These are phyloP conservation scores for Alternaria alternata DNA, from an alignment of 2,329 filamentous ascomycete genomes.

Conservation along the genomic window DNA sequence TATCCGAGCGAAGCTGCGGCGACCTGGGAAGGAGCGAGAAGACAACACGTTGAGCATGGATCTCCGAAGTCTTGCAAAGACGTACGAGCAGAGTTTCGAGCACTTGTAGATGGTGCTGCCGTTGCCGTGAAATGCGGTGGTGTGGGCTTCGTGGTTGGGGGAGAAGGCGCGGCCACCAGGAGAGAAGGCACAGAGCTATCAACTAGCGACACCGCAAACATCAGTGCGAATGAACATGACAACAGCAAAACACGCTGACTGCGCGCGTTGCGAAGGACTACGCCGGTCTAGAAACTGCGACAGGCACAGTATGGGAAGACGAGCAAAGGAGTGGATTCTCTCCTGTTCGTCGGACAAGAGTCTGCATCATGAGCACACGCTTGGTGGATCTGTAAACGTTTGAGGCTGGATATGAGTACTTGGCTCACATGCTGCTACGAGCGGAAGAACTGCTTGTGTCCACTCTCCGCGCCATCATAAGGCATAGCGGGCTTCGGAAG, in stretches of 20 bases:
- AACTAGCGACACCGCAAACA: not conserved
- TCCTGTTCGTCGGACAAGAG: not conserved
- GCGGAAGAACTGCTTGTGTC: not conserved
- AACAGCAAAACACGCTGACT: not conserved
- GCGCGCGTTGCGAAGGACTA: not conserved
- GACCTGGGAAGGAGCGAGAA: not conserved
- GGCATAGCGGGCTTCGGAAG: not conserved
- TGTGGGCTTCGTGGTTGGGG: constrained; percentile 1
- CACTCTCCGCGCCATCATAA: not conserved
- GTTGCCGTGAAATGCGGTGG: not conserved
- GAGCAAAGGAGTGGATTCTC: not conserved
- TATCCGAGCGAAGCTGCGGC: not conserved
- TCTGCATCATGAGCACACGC: not conserved
- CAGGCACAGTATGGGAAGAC: not conserved
- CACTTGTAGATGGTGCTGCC: not conserved
- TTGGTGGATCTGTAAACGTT: not conserved
- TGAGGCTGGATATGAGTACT: not conserved
- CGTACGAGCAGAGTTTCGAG: not conserved
- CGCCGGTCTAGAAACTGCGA: not conserved
- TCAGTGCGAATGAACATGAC: not conserved
- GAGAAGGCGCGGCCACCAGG: not conserved
- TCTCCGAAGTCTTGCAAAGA: not conserved
- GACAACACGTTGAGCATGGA: not conserved
- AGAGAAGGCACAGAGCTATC: not conserved
- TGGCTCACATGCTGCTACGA: not conserved